Percentiles rank a stretch among this genome's conserved stretches.
These are phyloP conservation scores for Penicillium manginii DNA, from an alignment of 495 filamentous ascomycete species.

Conservation along the genomic window DNA sequence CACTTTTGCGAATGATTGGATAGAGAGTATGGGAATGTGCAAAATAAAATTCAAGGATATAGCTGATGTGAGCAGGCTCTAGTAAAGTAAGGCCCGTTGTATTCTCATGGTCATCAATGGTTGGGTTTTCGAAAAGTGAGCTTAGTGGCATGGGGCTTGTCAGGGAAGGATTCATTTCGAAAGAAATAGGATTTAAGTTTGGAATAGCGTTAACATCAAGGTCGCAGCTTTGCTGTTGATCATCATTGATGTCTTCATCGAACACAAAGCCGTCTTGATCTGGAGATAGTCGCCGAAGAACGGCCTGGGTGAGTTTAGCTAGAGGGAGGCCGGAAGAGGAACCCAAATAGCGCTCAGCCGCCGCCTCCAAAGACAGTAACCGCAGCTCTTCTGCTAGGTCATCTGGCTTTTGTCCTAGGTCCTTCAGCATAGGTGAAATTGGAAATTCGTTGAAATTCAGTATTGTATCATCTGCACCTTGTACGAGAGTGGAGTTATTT, in stretches of 20 bases:
- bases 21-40: slow-evolving; percentile 47
- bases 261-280: slow-evolving; percentile 47
- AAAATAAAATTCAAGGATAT: slow-evolving; percentile 43
- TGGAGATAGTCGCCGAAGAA: slow-evolving; percentile 51
- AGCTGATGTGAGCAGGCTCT: slow-evolving; percentile 30
- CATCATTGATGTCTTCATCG: slow-evolving; percentile 22
- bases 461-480: too few relatives aligned
- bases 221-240: slow-evolving; percentile 12
- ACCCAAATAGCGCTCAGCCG: slow-evolving; percentile 43
- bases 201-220: slow-evolving; percentile 15
- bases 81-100: slow-evolving; percentile 22
- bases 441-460: slow-evolving; percentile 4
- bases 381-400: slow-evolving; percentile 37
- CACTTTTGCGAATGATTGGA: slow-evolving; percentile 35
- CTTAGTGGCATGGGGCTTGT: slow-evolving; percentile 24
- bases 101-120: slow-evolving; percentile 22
- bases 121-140: slow-evolving; percentile 20
- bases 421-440: slow-evolving; percentile 2
- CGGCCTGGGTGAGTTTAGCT: slow-evolving; percentile 41
- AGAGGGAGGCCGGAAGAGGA: slow-evolving; percentile 43
- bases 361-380: slow-evolving; percentile 39
- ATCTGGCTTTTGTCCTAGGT: slow-evolving; percentile 14
- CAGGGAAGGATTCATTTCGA: slow-evolving; percentile 20
- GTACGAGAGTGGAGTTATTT: neutral
- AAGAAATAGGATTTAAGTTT: slow-evolving; percentile 18